phyloP scores from a whole-genome alignment of 2,329 filamentous ascomycete species.

The Colletotrichum tamarilloi region DNA sequence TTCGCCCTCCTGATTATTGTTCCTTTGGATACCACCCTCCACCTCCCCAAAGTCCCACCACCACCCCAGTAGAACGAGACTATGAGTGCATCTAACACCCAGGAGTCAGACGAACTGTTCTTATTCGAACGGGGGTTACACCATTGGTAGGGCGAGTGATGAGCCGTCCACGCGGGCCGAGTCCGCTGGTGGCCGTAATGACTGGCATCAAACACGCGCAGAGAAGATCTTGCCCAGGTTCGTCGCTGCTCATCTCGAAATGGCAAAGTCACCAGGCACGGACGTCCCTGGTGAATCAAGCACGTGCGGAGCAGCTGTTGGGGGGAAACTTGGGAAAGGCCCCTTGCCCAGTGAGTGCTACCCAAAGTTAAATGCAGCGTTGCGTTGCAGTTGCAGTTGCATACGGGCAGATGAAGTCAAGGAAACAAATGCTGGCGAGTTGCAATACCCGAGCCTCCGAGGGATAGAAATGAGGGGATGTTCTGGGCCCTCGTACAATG shows the following conservation, averaged over 20 bases:
- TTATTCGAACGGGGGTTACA: neutral
- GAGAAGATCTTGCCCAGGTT: constrained; percentile 27
- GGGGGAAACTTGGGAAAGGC: neutral
- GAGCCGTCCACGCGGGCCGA: constrained; percentile 18
- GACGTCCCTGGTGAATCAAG: constrained; percentile 11
- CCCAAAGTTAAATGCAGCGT: constrained; percentile 16
- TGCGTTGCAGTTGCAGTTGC: constrained; percentile 4
- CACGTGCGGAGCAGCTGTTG: constrained; percentile 23
- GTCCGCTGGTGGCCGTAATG: constrained; percentile 13
- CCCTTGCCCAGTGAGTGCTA: constrained; percentile 19
- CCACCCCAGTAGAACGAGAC: neutral
- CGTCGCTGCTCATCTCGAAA: constrained; percentile 10
- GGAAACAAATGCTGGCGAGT: constrained; percentile 4
- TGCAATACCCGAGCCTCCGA: neutral
- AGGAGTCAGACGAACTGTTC: constrained; percentile 17
- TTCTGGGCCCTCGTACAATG: neutral
- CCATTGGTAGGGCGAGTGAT: neutral
- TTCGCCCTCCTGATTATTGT: neutral
- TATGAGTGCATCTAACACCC: neutral
- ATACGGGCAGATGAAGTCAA: neutral
- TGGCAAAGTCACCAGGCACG: constrained; percentile 22
- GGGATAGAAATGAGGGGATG: too few species aligned
- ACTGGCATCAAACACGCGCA: constrained; percentile 18
- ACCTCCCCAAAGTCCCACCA: neutral
- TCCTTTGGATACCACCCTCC: neutral